A percentile compares a stretch with the other conserved stretches of the same genome.
Evolutionary conservation across 2,329 filamentous ascomycete species (phyloP).

Genomic region (Colletotrichum sublineola): DNA sequence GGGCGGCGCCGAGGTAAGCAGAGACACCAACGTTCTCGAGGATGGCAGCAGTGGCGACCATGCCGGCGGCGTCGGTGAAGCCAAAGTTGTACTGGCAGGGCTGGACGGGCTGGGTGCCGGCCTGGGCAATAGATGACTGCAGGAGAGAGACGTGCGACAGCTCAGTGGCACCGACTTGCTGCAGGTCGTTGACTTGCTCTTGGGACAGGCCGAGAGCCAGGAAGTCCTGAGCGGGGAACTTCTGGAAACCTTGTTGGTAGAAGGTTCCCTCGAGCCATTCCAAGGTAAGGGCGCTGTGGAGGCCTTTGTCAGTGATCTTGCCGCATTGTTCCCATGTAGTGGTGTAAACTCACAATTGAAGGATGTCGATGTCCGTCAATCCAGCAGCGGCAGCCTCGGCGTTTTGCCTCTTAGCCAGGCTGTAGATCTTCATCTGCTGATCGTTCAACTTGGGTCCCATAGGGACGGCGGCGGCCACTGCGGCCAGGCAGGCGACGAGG

Average conservation of each 20-base stretch:
- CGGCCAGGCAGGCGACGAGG: constrained; percentile 60
- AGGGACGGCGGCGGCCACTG: constrained; percentile 62
- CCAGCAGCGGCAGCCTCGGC: constrained; percentile 61
- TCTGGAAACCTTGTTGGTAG: constrained; percentile 78
- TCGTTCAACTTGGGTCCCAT: constrained; percentile 58
- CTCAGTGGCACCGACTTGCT: constrained; percentile 46
- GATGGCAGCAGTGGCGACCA: constrained; percentile 77
- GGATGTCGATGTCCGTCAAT: constrained; percentile 66
- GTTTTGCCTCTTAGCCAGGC: constrained; percentile 64
- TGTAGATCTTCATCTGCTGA: constrained; percentile 61
- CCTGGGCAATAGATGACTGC: constrained; percentile 70
- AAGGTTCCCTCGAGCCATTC: constrained; percentile 82
- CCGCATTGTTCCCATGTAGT: accelerated
- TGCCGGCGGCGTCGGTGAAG: constrained; percentile 73
- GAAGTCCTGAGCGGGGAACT: constrained; percentile 76
- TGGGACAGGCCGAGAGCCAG: constrained; percentile 69
- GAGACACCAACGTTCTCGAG: constrained; percentile 81
- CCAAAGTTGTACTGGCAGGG: constrained; percentile 81
- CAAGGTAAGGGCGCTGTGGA: constrained; percentile 73
- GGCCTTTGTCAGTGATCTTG: background rate
- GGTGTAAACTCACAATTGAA: constrained; percentile 67
- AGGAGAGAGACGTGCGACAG: constrained; percentile 69
- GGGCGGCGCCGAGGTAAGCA: constrained; percentile 80
- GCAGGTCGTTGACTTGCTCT: constrained; percentile 62
- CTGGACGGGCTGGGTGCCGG: constrained; percentile 74